These are phyloP conservation scores for Chlamydomonas schloesseri DNA, from an alignment of 139 green algal species.

Conservation along the genomic window DNA sequence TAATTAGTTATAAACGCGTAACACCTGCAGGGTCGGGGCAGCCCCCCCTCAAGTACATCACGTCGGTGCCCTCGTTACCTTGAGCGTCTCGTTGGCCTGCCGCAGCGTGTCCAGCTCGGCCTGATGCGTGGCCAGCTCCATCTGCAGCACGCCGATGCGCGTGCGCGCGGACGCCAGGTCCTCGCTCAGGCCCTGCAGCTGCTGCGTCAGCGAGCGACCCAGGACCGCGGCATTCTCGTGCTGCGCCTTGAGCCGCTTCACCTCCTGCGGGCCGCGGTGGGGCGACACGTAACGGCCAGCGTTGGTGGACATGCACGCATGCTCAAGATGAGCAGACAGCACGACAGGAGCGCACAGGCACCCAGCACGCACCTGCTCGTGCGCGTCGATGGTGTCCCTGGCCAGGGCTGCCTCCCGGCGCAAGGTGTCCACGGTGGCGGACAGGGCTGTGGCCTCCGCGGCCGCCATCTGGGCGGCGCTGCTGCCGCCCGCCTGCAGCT, in stretches of 20 bases:
- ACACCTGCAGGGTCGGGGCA: too few species aligned
- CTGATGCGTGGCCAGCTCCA: conserved; percentile 13
- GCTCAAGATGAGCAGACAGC: too few species aligned
- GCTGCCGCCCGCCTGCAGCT: conserved; percentile 24
- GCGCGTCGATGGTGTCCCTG: background rate
- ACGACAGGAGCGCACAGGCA: too few species aligned
- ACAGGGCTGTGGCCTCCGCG: background rate
- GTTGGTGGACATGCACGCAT: too few species aligned
- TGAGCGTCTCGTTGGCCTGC: conserved; percentile 2
- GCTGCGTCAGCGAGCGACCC: background rate
- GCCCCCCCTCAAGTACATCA: too few species aligned
- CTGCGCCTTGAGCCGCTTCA: conserved; percentile 9
- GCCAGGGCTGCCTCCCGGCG: background rate
- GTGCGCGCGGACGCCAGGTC: conserved; percentile 22
- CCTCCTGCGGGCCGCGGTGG: conserved; percentile 1
- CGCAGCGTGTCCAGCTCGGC: conserved; percentile 16
- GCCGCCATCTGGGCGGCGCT: background rate
- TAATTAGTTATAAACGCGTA: too few species aligned
- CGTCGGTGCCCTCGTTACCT: too few species aligned
- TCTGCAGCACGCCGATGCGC: conserved; percentile 26
- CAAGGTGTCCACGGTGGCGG: background rate
- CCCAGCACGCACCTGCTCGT: background rate
- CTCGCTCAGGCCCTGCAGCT: conserved; percentile 16
- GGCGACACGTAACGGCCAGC: too few species aligned
- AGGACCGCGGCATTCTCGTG: conserved; percentile 5